Evolutionary conservation across 2,329 filamentous ascomycete species (phyloP), one percentile per base, ranked within the genome.

Genomic region (Talaromyces piceae): DNA sequence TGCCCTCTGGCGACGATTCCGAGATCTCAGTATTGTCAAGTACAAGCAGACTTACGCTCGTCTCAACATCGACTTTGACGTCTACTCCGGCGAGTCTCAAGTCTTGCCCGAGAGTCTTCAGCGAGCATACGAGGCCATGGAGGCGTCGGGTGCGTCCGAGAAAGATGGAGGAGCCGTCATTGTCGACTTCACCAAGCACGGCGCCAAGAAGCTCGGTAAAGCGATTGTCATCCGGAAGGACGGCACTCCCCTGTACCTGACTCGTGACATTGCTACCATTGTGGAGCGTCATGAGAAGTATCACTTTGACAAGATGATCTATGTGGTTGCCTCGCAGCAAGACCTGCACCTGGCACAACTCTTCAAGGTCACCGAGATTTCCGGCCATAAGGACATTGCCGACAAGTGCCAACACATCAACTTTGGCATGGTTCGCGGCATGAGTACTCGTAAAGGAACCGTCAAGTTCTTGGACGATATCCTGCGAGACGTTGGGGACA

Each of bases 401-500:
- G 73, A 73, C 45, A 77, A 74, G 58, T 83, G 80, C 67, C 74
- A 81, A 62, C 79, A 84, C 67, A 76, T 84, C 67, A 83, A 81
- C 67, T 84, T 84, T 56, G 81, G 81, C 60, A 82, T 84, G 78
- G 80, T 84, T 52, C 74, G 80, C 51, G 82, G 80, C 37, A 84
- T 85, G 79, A 78, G 75, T 57, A 83, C 81, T 7, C 75, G 81
- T 57, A 83, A 82, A 66, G 81, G 81, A 54, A 89, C 84, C 0
- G 87, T 89, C 60, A 87, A 87, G 69, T 88, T 88, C 73, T 67
- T 82, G 56, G 77, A 84, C 61, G 84, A 87, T 59, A 88, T 90
- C 59, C 76, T 91, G 52, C 77, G 80, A 37, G 87, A 91, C 60
- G 89, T 94, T 6, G 84, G 82, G 62, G 91, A 96, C 50, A 88